Evolutionary conservation across 2,329 filamentous ascomycete genomes (phyloP), one percentile per base, ranked within the genome.

Genomic region (Aspergillus sp.): DNA sequence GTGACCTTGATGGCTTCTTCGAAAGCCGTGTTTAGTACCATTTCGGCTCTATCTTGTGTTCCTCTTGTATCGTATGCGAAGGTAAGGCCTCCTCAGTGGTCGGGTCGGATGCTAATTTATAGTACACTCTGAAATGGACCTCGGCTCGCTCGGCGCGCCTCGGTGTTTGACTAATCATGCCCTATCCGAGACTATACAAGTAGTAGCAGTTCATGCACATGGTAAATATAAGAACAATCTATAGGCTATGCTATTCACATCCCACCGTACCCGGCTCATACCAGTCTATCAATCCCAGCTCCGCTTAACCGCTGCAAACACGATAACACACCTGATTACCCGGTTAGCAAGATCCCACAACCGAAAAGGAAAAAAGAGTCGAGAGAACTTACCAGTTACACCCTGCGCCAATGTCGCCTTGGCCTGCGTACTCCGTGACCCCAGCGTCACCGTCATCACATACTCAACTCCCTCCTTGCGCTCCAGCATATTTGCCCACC

Each of bases 391-490:
- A 87, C 90, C 90, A 65, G 87, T 94, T 39, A 94, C 88, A 55
- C 91, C 91, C 66, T 95, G 91, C 0, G 88, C 91, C 60, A 95
- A 67, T 0, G 91, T 95, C 1, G 85, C 82, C 42, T 80, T 82
- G 5, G 91, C 91, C 65, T 94, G 86, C 0, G 91, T 96, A 68
- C 90, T 96, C 52, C 89, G 80, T 60, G 79, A 86, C 43, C 90
- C 89, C 33, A 97, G 73, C 53, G 87, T 94, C 26, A 95, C 89
- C 2, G 90, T 95, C 51, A 85, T 82, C 3, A 93, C 86, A 46
- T 88, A 76, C 43, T 81, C 70, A 39, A 89, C 76, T 2, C 71
- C 69, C 12, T 77, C 76, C 6, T 77, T 70, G 3, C 77, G 74
- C 26, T 76, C 75, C 7, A 95, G 71, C 42, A 80, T 76, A 68